Evolutionary conservation across 306 rosid genomes (phyloP).

Genomic region (Fragaria ananassa): DNA sequence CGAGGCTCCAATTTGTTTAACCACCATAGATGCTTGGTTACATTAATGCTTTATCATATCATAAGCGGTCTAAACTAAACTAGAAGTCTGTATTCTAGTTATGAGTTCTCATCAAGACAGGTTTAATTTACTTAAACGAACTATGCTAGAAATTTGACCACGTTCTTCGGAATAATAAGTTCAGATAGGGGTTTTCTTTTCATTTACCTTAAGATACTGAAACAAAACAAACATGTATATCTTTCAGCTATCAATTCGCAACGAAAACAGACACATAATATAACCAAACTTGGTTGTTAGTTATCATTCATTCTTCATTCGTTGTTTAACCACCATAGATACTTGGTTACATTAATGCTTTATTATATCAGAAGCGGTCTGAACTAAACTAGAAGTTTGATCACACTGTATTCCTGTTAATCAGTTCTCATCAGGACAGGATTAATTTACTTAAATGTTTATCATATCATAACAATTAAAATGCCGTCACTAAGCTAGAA

Average conservation of each 20-base stretch:
- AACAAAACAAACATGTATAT: too few species aligned
- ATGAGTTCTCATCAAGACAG: background rate
- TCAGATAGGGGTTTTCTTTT: too few species aligned
- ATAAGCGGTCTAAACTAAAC: background rate
- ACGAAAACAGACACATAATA: too few species aligned
- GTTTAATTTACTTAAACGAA: background rate
- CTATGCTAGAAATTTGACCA: too few species aligned
- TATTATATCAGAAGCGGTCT: background rate
- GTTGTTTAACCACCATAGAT: background rate
- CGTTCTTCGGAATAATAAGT: too few species aligned
- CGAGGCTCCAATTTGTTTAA: conserved; percentile 42
- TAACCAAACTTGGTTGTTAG: too few species aligned
- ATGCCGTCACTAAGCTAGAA: background rate
- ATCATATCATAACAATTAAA: background rate
- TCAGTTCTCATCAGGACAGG: too few species aligned
- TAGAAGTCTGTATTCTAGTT: background rate
- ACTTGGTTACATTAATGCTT: background rate
- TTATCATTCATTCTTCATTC: too few species aligned
- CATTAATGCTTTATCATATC: background rate
- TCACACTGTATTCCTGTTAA: too few species aligned
- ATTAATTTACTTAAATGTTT: background rate
- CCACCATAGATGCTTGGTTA: background rate
- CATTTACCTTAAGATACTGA: too few species aligned
- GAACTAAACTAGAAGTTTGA: background rate
- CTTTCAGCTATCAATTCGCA: too few species aligned